Percentiles rank a stretch among this genome's conserved stretches.
phyloP scores from a whole-genome alignment of 352 stramenopile species.

The Phytophthora syringae region DNA sequence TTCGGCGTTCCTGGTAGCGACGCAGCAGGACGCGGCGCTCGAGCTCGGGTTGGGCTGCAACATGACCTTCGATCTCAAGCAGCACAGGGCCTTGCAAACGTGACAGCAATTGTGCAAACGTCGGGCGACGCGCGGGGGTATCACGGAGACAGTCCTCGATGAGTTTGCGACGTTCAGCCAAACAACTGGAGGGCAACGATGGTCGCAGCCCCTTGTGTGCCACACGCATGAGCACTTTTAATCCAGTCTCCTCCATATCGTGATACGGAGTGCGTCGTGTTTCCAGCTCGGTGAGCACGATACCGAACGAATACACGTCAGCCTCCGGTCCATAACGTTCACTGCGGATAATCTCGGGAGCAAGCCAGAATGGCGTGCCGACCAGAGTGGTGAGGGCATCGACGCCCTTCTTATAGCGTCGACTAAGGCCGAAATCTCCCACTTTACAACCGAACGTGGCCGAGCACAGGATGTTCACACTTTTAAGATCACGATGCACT shows the following conservation, averaged over 20 bases:
- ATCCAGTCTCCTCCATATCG: slow-evolving; percentile 69
- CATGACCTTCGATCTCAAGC: slow-evolving; percentile 76
- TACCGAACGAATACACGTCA: slow-evolving; percentile 91
- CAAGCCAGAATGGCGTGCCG: slow-evolving; percentile 88
- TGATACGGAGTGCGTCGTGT: slow-evolving; percentile 85
- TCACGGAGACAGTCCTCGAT: slow-evolving; percentile 82
- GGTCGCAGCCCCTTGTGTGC: slow-evolving; percentile 75
- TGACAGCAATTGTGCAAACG: slow-evolving; percentile 75
- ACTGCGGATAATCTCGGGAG: slow-evolving; percentile 89
- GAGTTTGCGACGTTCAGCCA: slow-evolving; percentile 60
- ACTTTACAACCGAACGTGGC: slow-evolving; percentile 90
- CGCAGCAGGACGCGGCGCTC: slow-evolving; percentile 44
- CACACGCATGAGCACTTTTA: slow-evolving; percentile 86
- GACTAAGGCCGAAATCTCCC: slow-evolving; percentile 87
- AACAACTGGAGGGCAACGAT: slow-evolving; percentile 68
- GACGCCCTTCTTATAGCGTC: slow-evolving; percentile 82
- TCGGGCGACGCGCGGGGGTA: slow-evolving; percentile 59
- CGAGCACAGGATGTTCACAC: slow-evolving; percentile 90
- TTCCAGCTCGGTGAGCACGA: slow-evolving; percentile 89
- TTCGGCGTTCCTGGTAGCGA: slow-evolving; percentile 42
- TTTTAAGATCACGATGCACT: slow-evolving; percentile 89
- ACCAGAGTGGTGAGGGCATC: slow-evolving; percentile 87
- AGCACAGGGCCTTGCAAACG: slow-evolving; percentile 81
- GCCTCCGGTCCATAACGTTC: slow-evolving; percentile 81
- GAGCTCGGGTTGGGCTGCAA: slow-evolving; percentile 41